Evolutionary conservation across 2,329 filamentous ascomycete genomes (phyloP).

Genomic region (Pseudonectria buxi): DNA sequence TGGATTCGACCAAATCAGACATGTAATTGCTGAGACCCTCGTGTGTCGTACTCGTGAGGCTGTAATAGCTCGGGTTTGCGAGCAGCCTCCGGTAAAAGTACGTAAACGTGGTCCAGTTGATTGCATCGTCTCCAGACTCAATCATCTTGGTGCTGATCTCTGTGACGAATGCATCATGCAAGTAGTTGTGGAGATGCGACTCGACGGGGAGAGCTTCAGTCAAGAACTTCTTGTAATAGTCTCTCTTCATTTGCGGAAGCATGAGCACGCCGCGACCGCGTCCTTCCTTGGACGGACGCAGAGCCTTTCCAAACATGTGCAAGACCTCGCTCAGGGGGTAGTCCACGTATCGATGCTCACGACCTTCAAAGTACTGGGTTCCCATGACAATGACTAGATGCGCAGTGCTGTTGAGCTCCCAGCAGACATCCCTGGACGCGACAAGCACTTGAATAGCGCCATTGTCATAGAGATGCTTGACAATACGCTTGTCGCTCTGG

Average conservation of each 20-base stretch:
- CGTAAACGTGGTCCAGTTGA: slow-evolving; percentile 97
- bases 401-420: slow-evolving; percentile 83
- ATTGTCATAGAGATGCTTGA: slow-evolving; percentile 82
- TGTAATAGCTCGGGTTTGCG: slow-evolving; percentile 95
- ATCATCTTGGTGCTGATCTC: slow-evolving; percentile 97
- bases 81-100: slow-evolving; percentile 95
- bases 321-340: slow-evolving; percentile 90
- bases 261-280: slow-evolving; percentile 88
- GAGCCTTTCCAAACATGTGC: slow-evolving; percentile 96
- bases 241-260: slow-evolving; percentile 87
- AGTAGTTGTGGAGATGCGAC: slow-evolving; percentile 82
- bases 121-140: slow-evolving; percentile 88
- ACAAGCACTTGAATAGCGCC: slow-evolving; percentile 83
- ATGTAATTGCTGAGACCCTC: slow-evolving; percentile 91
- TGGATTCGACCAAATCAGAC: slow-evolving; percentile 90
- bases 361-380: slow-evolving; percentile 93
- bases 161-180: slow-evolving; percentile 94
- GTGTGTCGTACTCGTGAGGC: slow-evolving; percentile 78
- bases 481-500: slow-evolving; percentile 83
- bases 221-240: slow-evolving; percentile 98
- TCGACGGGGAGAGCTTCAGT: slow-evolving; percentile 94
- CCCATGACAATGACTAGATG: slow-evolving; percentile 96
- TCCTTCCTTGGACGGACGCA: slow-evolving; percentile 70
- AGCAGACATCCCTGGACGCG: slow-evolving; percentile 79
- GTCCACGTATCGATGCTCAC: slow-evolving; percentile 94